phyloP scores from a whole-genome alignment of 192 early-diverging fungal genomes.

The Entophlyctis helioformis region DNA sequence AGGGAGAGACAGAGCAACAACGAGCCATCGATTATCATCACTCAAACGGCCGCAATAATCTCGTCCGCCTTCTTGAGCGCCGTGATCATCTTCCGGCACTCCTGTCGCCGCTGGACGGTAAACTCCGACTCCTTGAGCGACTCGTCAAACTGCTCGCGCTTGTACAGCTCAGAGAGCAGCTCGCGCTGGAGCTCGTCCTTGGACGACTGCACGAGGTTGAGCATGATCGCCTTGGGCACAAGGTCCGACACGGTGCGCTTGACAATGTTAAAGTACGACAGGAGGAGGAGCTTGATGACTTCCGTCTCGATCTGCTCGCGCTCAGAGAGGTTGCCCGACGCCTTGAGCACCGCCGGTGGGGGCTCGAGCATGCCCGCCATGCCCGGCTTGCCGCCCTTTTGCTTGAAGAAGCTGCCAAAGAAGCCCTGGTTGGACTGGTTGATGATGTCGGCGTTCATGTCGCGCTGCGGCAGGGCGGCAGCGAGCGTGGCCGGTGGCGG shows the following conservation, averaged over 20 bases:
- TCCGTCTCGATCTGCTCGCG: constrained; percentile 97
- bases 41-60: constrained; percentile 38
- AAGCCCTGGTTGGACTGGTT: constrained; percentile 57
- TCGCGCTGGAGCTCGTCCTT: constrained; percentile 94
- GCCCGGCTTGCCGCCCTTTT: constrained; percentile 66
- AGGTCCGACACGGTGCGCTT: constrained; percentile 95
- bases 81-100: constrained; percentile 98
- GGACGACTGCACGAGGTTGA: constrained; percentile 81
- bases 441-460: constrained; percentile 47
- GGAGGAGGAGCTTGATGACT: constrained; percentile 94
- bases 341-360: constrained; percentile 86
- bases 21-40: too few species aligned
- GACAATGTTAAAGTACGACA: constrained; percentile 98
- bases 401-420: constrained; percentile 93
- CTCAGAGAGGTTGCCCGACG: constrained; percentile 89
- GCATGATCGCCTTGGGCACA: constrained; percentile 98
- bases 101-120: constrained; percentile 78
- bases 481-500: constrained; percentile 11
- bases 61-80: constrained; percentile 75
- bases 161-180: constrained; percentile 91
- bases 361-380: constrained; percentile 36
- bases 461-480: constrained; percentile 10
- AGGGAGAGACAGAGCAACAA: too few species aligned
- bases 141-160: constrained; percentile 86
- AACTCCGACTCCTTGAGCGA: constrained; percentile 91